These are phyloP conservation scores for Backusella psychrophila DNA, from an alignment of 192 early-diverging fungal genomes.

Conservation along the genomic window DNA sequence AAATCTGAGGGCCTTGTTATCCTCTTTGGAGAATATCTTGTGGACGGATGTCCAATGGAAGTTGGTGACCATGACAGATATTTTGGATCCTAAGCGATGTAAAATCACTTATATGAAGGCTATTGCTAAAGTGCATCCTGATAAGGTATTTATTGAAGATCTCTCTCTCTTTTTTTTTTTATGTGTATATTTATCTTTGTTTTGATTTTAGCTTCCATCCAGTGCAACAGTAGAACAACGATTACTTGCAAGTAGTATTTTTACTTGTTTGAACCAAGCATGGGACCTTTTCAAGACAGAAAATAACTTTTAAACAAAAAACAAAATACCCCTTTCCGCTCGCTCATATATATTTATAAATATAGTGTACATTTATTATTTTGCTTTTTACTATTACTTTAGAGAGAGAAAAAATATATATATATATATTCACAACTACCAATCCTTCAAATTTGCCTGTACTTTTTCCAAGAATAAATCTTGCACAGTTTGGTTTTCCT, in stretches of 20 bases:
- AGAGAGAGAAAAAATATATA: not conserved
- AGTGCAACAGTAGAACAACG: constrained; percentile 73
- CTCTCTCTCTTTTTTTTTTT: too few relatives aligned
- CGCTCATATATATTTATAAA: not conserved
- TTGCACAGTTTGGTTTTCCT: not conserved
- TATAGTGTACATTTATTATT: not conserved
- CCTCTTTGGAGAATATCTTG: constrained; percentile 73
- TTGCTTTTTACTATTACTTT: not conserved
- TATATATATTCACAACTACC: constrained; percentile 6
- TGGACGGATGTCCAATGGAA: constrained; percentile 75
- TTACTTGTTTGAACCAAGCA: constrained; percentile 86
- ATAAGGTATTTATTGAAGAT: constrained; percentile 84
- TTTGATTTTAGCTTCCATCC: constrained; percentile 21
- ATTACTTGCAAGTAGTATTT: constrained; percentile 87
- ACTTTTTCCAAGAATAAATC: constrained; percentile 28
- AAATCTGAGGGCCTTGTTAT: constrained; percentile 88
- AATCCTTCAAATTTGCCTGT: constrained; percentile 17
- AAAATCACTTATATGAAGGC: constrained; percentile 94
- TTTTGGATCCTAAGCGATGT: constrained; percentile 81
- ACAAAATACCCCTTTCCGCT: not conserved
- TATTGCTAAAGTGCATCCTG: constrained; percentile 92
- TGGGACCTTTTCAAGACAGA: constrained; percentile 93
- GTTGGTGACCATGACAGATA: constrained; percentile 75
- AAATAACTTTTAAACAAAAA: constrained; percentile 42
- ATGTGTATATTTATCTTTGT: too few relatives aligned